Evolutionary conservation across 169 alveolate species (phyloP), one percentile per base, ranked within the genome.

Genomic region (Cyclospora cayetanensis): DNA sequence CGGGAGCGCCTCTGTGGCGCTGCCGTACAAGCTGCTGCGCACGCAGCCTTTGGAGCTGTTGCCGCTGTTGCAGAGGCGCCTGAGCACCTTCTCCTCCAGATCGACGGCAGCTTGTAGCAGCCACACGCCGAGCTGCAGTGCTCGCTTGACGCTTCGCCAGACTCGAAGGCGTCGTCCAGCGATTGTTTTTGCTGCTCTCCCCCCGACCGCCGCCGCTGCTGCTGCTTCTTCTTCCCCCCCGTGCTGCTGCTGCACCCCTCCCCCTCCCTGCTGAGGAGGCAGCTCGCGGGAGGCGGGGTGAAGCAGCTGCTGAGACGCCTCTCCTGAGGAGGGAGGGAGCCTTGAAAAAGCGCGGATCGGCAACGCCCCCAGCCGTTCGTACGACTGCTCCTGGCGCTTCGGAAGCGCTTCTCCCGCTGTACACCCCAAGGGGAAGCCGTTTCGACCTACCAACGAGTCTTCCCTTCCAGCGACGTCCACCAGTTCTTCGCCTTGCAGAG

Each of bases 1-100:
- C 7, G 72, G 72, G 72, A 22, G 72, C 25, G 72, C 18, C 4
- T 9, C 35, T 9, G 72, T 35, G 55, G 11, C 35, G 83, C 83
- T 35, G 46, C 55, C 35, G 83, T 39, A 12, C 37, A 9, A 35
- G 52, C 83, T 35, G 55, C 55, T 20, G 52, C n/a, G n/a, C n/a
- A n/a, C n/a, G n/a, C 83, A n/a, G 83, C 83, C 15, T 52, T 55
- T 35, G 55, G 35, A 15, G 83, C 83, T 72, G 50, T 15, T 70
- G 83, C 55, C 18, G 83, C 31, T 20, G 60, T 9, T 72, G 55
- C 83, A 72, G 35, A 72, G 83, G 29, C 83, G 55, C 18, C 83
- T 34, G 60, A 72, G 83, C 83, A 72, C 27, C 12, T 35, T 37
- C 55, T 72, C 83, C 31, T 72, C 83, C 2, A 72, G 5, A 37